Conservation (phyloP, 305 asterid species). For the Solanum hybrid region DNA sequence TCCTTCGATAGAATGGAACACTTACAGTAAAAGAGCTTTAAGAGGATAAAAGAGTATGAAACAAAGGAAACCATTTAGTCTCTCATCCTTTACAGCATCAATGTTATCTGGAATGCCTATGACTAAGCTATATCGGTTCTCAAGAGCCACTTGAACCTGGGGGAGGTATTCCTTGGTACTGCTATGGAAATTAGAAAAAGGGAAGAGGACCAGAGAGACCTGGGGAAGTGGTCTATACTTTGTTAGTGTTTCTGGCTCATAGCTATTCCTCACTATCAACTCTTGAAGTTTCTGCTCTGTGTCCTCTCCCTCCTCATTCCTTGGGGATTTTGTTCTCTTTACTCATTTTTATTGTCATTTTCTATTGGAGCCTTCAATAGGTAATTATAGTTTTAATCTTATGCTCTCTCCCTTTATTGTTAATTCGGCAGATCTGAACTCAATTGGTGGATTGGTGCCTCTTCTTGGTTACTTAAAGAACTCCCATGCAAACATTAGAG, state of each 20-base stretch:
- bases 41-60: neutral
- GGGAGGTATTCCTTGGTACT: neutral
- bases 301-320: neutral
- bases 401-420: neutral
- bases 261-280: neutral
- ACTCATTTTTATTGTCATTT: neutral
- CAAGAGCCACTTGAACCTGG: neutral
- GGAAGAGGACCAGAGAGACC: neutral
- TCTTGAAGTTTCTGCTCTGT: neutral
- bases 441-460: conserved; percentile 82
- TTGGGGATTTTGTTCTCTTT: neutral
- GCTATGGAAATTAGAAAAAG: neutral
- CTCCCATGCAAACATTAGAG: conserved; percentile 68
- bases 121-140: neutral
- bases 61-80: neutral
- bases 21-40: neutral
- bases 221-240: neutral
- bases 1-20: neutral
- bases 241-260: neutral
- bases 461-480: conserved; percentile 59
- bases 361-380: neutral
- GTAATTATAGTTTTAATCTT: neutral
- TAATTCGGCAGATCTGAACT: conserved; percentile 56
- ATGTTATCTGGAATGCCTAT: neutral
- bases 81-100: neutral